phyloP scores from a whole-genome alignment of 768 basidiomycete species.

The Myochromella boudieri region DNA sequence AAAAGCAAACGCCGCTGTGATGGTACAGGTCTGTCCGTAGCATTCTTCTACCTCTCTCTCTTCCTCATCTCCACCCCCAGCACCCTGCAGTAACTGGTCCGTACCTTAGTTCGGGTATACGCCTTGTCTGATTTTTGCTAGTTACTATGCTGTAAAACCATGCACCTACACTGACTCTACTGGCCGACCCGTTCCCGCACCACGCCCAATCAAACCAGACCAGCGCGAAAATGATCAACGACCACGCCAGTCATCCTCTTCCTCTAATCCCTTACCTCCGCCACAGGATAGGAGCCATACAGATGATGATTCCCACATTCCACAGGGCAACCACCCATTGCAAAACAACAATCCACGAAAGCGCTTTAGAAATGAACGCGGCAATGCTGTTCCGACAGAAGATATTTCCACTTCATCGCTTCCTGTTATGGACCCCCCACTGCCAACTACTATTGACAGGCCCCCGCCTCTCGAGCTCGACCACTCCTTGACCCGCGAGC shows the following conservation, averaged over 20 bases:
- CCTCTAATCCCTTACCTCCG: constrained; percentile 24
- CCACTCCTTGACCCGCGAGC: constrained; percentile 64
- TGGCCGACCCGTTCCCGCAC: constrained; percentile 80
- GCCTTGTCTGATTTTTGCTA: constrained; percentile 28
- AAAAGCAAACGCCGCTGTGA: constrained; percentile 84
- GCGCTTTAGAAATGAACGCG: constrained; percentile 46
- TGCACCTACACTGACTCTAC: constrained; percentile 81
- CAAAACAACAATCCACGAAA: constrained; percentile 35
- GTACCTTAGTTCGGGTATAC: too few species aligned
- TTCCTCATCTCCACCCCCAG: constrained; percentile 33
- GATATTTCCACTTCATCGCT: constrained; percentile 29
- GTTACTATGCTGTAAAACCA: constrained; percentile 78
- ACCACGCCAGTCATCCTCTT: constrained; percentile 16
- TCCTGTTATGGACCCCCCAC: constrained; percentile 38
- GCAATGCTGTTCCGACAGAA: constrained; percentile 35
- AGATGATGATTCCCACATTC: constrained; percentile 40
- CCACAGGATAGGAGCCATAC: constrained; percentile 26
- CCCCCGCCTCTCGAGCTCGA: constrained; percentile 50
- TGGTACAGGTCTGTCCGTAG: constrained; percentile 59
- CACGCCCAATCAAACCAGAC: constrained; percentile 48
- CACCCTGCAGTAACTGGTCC: constrained; percentile 82
- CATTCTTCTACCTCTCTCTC: constrained; percentile 11
- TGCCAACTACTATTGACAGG: constrained; percentile 39
- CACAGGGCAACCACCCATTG: constrained; percentile 13
- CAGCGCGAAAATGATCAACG: constrained; percentile 24